A percentile compares a stretch with the other conserved stretches of the same genome.
phyloP scores from a whole-genome alignment of 2,329 filamentous ascomycete genomes.

The Tolypocladium tropicale region DNA sequence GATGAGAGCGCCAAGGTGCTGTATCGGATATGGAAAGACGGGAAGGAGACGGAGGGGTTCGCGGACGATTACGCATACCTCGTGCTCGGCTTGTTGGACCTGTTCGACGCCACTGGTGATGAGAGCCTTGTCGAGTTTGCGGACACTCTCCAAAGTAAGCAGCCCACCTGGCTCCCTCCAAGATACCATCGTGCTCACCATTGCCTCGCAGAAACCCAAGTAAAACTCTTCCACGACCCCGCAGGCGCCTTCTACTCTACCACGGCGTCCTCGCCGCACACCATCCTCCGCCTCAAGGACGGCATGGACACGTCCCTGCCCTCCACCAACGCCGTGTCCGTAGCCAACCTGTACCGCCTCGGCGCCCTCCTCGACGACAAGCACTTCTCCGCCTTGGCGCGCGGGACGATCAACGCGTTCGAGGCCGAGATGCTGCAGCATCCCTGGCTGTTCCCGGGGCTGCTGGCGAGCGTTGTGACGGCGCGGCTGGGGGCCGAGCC shows the following conservation, averaged over 20 bases:
- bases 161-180: not conserved
- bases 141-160: slow-evolving; percentile 62
- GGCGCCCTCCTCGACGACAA: slow-evolving; percentile 58
- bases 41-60: slow-evolving; percentile 59
- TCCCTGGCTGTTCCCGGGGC: slow-evolving; percentile 78
- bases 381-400: slow-evolving; percentile 53
- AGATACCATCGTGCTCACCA: slow-evolving; percentile 3
- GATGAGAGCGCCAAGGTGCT: slow-evolving; percentile 51
- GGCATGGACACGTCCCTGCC: slow-evolving; percentile 91
- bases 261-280: slow-evolving; percentile 48
- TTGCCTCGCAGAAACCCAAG: slow-evolving; percentile 52
- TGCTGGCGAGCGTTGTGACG: slow-evolving; percentile 67
- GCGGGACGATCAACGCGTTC: slow-evolving; percentile 72
- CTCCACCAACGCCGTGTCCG: slow-evolving; percentile 80
- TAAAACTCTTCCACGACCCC: slow-evolving; percentile 65
- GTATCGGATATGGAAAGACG: slow-evolving; percentile 63
- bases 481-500: slow-evolving; percentile 56
- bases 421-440: slow-evolving; percentile 88
- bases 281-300: slow-evolving; percentile 82
- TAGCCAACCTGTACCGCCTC: slow-evolving; percentile 77
- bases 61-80: slow-evolving; percentile 94
- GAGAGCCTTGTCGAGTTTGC: slow-evolving; percentile 70
- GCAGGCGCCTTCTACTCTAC: slow-evolving; percentile 68
- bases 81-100: slow-evolving; percentile 68
- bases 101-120: slow-evolving; percentile 77